Evolutionary conservation across 1,284 basidiomycete genomes (phyloP).

Genomic region (Naganishia albida): DNA sequence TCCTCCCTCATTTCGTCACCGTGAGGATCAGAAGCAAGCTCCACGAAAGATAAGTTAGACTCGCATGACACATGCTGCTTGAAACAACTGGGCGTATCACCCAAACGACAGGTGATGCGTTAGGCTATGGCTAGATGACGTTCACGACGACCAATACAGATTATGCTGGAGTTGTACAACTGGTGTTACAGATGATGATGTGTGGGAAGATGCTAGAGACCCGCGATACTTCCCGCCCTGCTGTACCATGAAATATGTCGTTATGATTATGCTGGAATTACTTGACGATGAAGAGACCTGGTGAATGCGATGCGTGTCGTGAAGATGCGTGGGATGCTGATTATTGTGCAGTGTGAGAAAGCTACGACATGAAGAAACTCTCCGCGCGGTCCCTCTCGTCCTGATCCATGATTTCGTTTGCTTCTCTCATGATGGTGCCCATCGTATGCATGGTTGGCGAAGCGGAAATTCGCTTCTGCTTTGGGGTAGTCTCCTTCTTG

Average conservation of each 20-base stretch:
- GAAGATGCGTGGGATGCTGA: background rate
- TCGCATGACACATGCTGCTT: constrained; percentile 5
- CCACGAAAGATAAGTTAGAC: background rate
- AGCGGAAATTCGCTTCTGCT: constrained; percentile 27
- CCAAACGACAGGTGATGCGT: background rate
- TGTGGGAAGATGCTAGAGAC: background rate
- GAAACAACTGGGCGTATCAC: background rate
- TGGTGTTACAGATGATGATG: background rate
- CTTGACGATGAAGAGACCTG: no score
- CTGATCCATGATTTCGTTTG: constrained; percentile 30
- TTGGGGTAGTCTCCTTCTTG: constrained; percentile 5
- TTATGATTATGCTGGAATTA: background rate
- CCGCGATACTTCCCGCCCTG: no score
- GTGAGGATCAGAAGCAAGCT: background rate
- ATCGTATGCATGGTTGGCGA: constrained; percentile 33
- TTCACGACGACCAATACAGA: background rate
- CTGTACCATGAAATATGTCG: background rate
- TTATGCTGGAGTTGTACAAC: background rate
- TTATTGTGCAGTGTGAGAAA: background rate
- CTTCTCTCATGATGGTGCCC: constrained; percentile 20
- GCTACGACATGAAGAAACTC: constrained; percentile 29
- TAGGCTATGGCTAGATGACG: background rate
- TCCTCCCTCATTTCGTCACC: no score
- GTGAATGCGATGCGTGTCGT: background rate
- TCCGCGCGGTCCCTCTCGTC: constrained; percentile 31